Conservation (phyloP, 2,329 filamentous ascomycete genomes). For the Rhytidhysteron rufulum region DNA sequence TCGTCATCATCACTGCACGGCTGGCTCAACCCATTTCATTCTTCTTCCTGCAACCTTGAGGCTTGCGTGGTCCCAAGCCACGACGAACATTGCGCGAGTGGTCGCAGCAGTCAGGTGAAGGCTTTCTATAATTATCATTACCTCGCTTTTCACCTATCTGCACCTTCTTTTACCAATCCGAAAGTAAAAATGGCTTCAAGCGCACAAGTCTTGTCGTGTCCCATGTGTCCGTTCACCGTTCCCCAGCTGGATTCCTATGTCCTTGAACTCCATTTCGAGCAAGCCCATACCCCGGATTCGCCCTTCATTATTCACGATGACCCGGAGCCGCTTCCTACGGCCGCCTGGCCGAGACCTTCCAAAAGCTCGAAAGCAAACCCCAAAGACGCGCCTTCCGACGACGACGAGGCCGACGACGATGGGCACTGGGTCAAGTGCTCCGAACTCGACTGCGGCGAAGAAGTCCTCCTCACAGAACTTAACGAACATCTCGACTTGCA, state of each 20-base stretch:
- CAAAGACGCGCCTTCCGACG: constrained; percentile 23
- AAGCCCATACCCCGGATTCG: constrained; percentile 35
- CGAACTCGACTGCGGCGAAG: constrained; percentile 40
- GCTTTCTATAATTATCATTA: no score
- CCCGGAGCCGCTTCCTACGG: constrained; percentile 8
- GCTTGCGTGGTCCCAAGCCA: constrained; percentile 1
- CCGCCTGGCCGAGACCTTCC: constrained; percentile 9
- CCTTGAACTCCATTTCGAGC: constrained; percentile 39
- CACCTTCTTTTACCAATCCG: background rate
- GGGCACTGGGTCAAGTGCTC: constrained; percentile 37
- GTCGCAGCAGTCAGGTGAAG: background rate
- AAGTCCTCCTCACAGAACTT: constrained; percentile 38
- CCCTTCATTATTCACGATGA: constrained; percentile 34
- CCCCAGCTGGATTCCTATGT: constrained; percentile 26
- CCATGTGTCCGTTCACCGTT: constrained; percentile 31
- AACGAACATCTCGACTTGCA: constrained; percentile 48
- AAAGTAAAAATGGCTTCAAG: constrained; percentile 12
- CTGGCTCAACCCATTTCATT: background rate
- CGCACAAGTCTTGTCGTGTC: constrained; percentile 27
- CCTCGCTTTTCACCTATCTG: background rate
- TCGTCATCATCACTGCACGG: background rate
- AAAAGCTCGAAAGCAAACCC: constrained; percentile 5
- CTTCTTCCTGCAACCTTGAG: no score
- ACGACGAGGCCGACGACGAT: constrained; percentile 21
- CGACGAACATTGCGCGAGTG: background rate